These are phyloP conservation scores for Steccherinum ochraceum DNA, from an alignment of 768 basidiomycete species.

Conservation along the genomic window DNA sequence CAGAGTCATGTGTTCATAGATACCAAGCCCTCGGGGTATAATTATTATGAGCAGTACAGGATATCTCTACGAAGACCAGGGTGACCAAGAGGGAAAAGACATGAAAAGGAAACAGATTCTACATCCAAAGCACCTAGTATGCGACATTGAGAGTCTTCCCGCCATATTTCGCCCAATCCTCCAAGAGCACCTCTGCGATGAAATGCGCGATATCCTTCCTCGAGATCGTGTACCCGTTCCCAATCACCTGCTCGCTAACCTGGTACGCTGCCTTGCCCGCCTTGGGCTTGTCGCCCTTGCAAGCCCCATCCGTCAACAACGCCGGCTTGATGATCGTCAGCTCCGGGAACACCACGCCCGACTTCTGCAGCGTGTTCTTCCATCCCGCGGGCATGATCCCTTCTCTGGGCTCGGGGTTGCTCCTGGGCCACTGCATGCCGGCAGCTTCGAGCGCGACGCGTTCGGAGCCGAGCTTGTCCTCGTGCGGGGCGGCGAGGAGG, in stretches of 20 bases:
- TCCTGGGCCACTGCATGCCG: conserved; percentile 48
- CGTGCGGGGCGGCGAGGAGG: conserved; percentile 40
- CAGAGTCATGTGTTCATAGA: no score
- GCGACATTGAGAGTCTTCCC: conserved; percentile 44
- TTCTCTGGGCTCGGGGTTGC: conserved; percentile 28
- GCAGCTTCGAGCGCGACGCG: conserved; percentile 39
- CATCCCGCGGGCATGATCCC: conserved; percentile 42
- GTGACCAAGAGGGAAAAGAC: no score
- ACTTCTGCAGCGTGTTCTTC: conserved; percentile 34
- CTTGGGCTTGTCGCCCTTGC: conserved; percentile 23
- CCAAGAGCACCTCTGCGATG: conserved; percentile 40
- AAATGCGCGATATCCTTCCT: conserved; percentile 64
- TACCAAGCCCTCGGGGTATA: no score
- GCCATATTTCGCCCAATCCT: conserved; percentile 48
- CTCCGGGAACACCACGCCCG: no score
- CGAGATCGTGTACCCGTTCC: conserved; percentile 45
- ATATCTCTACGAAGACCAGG: no score
- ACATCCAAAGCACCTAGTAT: no score
- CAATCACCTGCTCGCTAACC: conserved; percentile 26
- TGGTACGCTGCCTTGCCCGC: conserved; percentile 32
- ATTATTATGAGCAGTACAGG: no score
- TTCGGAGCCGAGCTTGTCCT: conserved; percentile 60
- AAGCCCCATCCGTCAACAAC: conserved; percentile 51
- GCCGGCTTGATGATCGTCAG: conserved; percentile 52
- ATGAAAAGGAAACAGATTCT: no score